Conservation (phyloP, 176 grass and related monocot species). For the Canna indica region DNA sequence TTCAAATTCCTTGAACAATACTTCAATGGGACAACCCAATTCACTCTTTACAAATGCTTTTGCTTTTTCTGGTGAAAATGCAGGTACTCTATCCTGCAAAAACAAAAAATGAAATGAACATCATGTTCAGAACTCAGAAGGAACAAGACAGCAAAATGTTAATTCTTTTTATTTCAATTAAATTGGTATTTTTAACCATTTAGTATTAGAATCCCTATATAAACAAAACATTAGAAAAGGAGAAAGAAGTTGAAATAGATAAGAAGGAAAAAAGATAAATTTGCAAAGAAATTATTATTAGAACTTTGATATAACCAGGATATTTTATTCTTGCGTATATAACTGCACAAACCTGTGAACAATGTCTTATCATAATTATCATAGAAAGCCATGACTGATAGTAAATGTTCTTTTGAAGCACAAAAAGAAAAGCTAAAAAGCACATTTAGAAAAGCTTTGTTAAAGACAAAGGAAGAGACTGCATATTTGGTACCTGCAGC, state of each 20-base stretch:
- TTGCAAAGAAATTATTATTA: neutral
- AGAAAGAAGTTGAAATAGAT: neutral
- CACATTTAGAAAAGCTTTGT: neutral
- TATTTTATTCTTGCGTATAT: neutral
- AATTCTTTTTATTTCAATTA: too few species aligned
- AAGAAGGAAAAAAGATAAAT: neutral
- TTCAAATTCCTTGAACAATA: conserved; percentile 88
- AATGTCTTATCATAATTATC: too few species aligned
- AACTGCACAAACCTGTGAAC: neutral
- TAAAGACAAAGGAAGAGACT: neutral
- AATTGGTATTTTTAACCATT: too few species aligned
- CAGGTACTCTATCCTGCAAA: conserved; percentile 83
- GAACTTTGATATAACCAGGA: neutral
- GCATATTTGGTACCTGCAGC: conserved; percentile 50
- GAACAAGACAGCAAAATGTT: neutral
- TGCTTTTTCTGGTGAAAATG: conserved; percentile 88
- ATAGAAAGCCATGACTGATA: neutral
- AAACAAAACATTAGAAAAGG: neutral
- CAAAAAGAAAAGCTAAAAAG: neutral
- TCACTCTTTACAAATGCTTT: conserved; percentile 74
- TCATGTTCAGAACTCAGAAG: neutral
- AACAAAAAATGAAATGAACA: neutral
- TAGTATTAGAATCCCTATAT: too few species aligned
- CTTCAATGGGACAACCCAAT: conserved; percentile 68
- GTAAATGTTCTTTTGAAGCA: neutral